Evolutionary conservation across 1,284 basidiomycete species (phyloP), one percentile per base, ranked within the genome.

Genomic region (Vanrija humicola): DNA sequence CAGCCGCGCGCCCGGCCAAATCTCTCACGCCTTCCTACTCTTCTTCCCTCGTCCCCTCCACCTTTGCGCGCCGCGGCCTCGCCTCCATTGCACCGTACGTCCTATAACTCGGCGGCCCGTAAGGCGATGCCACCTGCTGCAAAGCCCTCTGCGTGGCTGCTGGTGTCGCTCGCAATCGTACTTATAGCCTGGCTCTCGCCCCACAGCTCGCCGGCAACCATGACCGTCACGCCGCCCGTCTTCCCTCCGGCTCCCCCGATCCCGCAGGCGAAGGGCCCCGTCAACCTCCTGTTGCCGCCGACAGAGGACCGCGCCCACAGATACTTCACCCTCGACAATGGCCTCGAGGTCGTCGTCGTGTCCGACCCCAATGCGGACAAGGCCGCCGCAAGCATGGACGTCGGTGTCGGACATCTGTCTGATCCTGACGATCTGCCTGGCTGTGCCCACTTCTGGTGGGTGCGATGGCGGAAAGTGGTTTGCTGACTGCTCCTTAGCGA

Each of bases 331-430:
- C 83, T 98, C 3, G 81, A 86, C 9, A 98, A 98, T 71, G 91
- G 89, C 2, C 79, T 99, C 16, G 86, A 93, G 64, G 91, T 86
- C 1, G 84, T 90, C 60, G 77, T 98, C 16, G 83, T 98, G 19
- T 88, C 89, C 59, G 96, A 99, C 73, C 78, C 83, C 0, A 86
- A 86, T 65, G 86, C 92, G 6, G 96, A 99, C 79, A 97, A 96
- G 79, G 89, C 92, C 6, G 90, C 92, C 0, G 96, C 95, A 0
- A 92, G 90, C 66, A 82, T 98, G 75, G 91, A 96, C 77, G 92
- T 98, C 46, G 88, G 89, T 18, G 93, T 98, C 1, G 96, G 96
- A 3, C 95, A 98, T 77, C 78, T 98, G 56, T 86, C 83, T 43
- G 96, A 99, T 74, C 96, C 95, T 6, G 90, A 89, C 68, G 77